Conservation (phyloP, 2,329 filamentous ascomycete species). For the Alternaria angustiovoidea region DNA sequence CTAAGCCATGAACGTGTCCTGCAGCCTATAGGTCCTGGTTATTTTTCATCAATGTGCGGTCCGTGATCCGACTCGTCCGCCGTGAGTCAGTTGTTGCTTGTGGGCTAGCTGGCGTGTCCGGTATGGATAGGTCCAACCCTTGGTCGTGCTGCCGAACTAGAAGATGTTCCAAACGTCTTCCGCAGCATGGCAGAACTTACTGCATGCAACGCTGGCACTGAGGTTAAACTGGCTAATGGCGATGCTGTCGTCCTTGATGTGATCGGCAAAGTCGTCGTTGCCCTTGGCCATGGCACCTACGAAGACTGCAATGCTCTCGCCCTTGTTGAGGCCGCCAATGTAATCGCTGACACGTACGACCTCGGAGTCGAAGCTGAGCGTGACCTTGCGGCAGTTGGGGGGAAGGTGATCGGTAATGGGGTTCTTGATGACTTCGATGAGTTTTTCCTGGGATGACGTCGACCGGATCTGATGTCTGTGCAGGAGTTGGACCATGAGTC, state of each 20-base stretch:
- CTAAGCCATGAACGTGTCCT: constrained; percentile 54
- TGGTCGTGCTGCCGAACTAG: constrained; percentile 57
- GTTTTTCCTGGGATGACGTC: constrained; percentile 95
- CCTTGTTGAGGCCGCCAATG: constrained; percentile 76
- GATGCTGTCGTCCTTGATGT: constrained; percentile 95
- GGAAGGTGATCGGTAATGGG: constrained; percentile 97
- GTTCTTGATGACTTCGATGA: constrained; percentile 96
- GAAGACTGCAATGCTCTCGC: constrained; percentile 97
- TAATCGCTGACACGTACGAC: constrained; percentile 90
- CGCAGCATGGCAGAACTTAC: constrained; percentile 98
- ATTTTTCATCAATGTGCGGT: constrained; percentile 31
- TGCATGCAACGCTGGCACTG: constrained; percentile 96
- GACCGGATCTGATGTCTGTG: constrained; percentile 96
- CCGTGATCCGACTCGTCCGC: constrained; percentile 22
- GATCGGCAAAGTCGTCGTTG: constrained; percentile 91
- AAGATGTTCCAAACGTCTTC: constrained; percentile 96
- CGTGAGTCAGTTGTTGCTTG: constrained; percentile 32
- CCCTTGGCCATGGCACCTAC: constrained; percentile 99
- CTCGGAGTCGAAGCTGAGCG: constrained; percentile 90
- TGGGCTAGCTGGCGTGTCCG: constrained; percentile 37
- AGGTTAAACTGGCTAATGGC: constrained; percentile 98
- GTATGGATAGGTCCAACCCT: constrained; percentile 32
- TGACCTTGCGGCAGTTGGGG: constrained; percentile 97
- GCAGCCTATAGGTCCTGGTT: constrained; percentile 39
- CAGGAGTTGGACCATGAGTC: constrained; percentile 96